Percentiles rank a stretch among this genome's conserved stretches.
Evolutionary conservation across 257 asterid genomes (phyloP).

Genomic region (Oldenlandia corymbosa): DNA sequence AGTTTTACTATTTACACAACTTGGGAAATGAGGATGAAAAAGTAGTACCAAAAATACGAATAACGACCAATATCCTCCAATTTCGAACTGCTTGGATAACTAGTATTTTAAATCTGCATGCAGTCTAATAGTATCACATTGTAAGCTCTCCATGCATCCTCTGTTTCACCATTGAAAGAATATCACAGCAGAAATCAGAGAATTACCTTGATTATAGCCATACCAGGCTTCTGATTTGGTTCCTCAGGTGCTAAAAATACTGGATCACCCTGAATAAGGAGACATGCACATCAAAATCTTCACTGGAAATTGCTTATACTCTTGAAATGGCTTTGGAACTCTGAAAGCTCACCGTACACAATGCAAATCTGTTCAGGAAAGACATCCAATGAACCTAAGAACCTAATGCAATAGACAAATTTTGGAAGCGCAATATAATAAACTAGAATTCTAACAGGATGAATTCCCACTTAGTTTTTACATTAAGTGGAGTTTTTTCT

Average conservation of each 20-base stretch:
- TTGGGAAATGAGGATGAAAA: too few species aligned
- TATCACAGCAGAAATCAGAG: constrained; percentile 10
- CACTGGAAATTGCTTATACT: too few species aligned
- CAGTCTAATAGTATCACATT: background rate
- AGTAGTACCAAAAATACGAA: too few species aligned
- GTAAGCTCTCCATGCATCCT: background rate
- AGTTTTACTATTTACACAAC: background rate
- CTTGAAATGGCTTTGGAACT: background rate
- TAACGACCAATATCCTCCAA: too few species aligned
- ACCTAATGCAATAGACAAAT: background rate
- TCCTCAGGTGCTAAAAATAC: constrained; percentile 74
- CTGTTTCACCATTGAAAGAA: background rate
- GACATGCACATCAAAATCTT: constrained; percentile 6
- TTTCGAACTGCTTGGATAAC: too few species aligned
- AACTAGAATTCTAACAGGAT: too few species aligned
- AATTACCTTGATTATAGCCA: constrained; percentile 88
- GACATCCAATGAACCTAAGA: background rate
- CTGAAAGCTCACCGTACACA: too few species aligned
- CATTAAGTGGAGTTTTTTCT: too few species aligned
- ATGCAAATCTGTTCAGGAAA: background rate
- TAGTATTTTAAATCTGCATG: background rate
- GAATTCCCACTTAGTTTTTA: too few species aligned
- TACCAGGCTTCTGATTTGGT: constrained; percentile 60
- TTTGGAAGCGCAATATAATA: too few species aligned
- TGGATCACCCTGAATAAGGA: constrained; percentile 80